Percentiles rank a stretch among this genome's conserved stretches.
These are phyloP conservation scores for Peterozyma toletana DNA, from an alignment of 805 yeast genomes.

Conservation along the genomic window DNA sequence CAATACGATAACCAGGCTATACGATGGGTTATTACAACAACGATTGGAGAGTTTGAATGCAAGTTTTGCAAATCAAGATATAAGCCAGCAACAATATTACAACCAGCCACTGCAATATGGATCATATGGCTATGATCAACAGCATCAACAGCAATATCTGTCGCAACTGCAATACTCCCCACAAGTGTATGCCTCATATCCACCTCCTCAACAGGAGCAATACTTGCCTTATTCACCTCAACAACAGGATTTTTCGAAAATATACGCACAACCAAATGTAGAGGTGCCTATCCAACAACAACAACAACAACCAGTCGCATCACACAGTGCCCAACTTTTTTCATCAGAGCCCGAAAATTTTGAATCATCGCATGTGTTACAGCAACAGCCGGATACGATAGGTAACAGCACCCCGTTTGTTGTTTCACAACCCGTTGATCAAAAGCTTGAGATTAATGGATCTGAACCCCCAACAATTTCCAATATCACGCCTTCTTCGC, in stretches of 20 bases:
- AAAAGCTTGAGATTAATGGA: no score
- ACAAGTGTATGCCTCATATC: background rate
- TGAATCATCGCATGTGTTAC: background rate
- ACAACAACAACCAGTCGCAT: background rate
- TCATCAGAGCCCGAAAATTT: background rate
- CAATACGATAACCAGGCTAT: constrained; percentile 66
- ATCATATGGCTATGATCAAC: background rate
- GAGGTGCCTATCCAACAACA: background rate
- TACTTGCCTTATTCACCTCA: background rate
- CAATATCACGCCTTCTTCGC: no score
- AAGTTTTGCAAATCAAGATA: constrained; percentile 10
- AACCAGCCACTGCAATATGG: constrained; percentile 4
- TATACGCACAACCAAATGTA: background rate
- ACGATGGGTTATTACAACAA: constrained; percentile 66
- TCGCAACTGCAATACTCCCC: background rate
- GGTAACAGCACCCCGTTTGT: constrained; percentile 7
- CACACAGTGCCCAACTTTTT: background rate
- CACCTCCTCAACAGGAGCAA: background rate
- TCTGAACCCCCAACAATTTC: no score
- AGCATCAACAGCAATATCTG: background rate
- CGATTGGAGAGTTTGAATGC: constrained; percentile 33
- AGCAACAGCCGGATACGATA: constrained; percentile 9
- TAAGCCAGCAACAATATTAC: constrained; percentile 8
- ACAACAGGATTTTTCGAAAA: background rate
- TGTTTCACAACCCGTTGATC: no score